phyloP scores from a whole-genome alignment of 495 filamentous ascomycete species.

The Penicillium bovifimosum region DNA sequence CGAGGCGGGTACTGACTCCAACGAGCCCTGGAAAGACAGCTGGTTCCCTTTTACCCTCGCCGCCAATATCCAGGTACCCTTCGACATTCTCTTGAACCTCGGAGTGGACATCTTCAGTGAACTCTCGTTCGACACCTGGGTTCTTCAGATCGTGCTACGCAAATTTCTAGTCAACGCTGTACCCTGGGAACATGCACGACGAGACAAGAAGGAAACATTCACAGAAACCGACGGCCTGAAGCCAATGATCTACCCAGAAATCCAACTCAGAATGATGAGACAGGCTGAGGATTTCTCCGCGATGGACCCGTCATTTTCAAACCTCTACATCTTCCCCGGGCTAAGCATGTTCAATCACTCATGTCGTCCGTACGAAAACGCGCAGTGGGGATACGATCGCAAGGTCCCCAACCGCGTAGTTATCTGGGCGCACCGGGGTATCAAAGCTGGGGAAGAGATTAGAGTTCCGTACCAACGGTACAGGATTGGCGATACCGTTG shows the following conservation, averaged over 20 bases:
- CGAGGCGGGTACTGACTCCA: conserved; percentile 6
- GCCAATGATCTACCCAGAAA: background rate
- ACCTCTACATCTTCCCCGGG: conserved; percentile 30
- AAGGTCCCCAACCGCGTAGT: conserved; percentile 26
- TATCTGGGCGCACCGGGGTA: conserved; percentile 22
- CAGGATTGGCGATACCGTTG: background rate
- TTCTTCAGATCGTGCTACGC: conserved; percentile 28
- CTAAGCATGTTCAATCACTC: conserved; percentile 33
- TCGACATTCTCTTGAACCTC: conserved; percentile 30
- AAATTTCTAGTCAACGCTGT: conserved; percentile 28
- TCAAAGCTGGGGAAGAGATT: conserved; percentile 27
- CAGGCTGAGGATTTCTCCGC: background rate
- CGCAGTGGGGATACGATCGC: conserved; percentile 24
- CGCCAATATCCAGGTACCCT: conserved; percentile 33
- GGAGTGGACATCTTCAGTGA: conserved; percentile 38
- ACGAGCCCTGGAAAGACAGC: conserved; percentile 4
- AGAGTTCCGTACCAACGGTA: conserved; percentile 18
- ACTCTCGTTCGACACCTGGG: conserved; percentile 36
- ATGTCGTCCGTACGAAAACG: conserved; percentile 17
- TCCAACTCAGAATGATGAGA: conserved; percentile 8
- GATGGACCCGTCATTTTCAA: conserved; percentile 19
- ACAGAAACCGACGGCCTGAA: conserved; percentile 6
- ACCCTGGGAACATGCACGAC: conserved; percentile 23
- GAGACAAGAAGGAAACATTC: conserved; percentile 3
- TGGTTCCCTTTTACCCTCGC: conserved; percentile 30